These are phyloP conservation scores for Neofusicoccum parvum DNA, from an alignment of 2,329 filamentous ascomycete genomes.

Conservation along the genomic window DNA sequence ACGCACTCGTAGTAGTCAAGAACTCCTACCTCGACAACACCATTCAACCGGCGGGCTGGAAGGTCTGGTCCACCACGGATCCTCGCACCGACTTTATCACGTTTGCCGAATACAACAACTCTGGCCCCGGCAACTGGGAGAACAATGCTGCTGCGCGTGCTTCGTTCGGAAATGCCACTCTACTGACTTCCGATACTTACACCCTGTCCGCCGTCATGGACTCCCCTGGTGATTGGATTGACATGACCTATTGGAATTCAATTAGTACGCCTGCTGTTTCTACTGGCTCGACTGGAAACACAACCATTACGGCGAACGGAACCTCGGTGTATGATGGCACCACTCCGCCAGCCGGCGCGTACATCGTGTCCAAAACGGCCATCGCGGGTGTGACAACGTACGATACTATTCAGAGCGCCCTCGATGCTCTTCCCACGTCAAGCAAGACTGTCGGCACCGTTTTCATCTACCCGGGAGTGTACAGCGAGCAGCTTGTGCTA, in stretches of 20 bases:
- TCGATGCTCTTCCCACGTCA: conserved; percentile 55
- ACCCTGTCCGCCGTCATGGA: conserved; percentile 37
- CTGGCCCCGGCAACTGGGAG: conserved; percentile 46
- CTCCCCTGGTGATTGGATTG: conserved; percentile 40
- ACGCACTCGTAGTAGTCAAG: conserved; percentile 52
- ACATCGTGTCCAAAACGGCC: conserved; percentile 46
- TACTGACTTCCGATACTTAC: conserved; percentile 42
- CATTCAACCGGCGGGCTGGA: conserved; percentile 62
- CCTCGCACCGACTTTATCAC: conserved; percentile 21
- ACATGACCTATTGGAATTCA: conserved; percentile 42
- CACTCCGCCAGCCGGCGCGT: conserved; percentile 48
- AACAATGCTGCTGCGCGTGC: conserved; percentile 38
- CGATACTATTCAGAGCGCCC: conserved; percentile 53
- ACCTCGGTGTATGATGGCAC: conserved; percentile 32
- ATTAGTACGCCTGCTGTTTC: conserved; percentile 36
- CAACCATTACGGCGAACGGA: conserved; percentile 30
- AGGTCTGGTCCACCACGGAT: conserved; percentile 39
- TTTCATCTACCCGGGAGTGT: conserved; percentile 61
- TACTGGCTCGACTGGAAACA: conserved; percentile 20
- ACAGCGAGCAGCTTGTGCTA: conserved; percentile 60
- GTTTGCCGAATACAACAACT: conserved; percentile 55
- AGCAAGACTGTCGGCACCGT: conserved; percentile 54
- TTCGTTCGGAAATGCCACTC: conserved; percentile 39
- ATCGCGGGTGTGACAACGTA: conserved; percentile 38
- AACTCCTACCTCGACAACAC: conserved; percentile 53